Evolutionary conservation across 1,139 yeast species (phyloP), one percentile per base, ranked within the genome.

Genomic region (Saccharomycopsis hybrid): DNA sequence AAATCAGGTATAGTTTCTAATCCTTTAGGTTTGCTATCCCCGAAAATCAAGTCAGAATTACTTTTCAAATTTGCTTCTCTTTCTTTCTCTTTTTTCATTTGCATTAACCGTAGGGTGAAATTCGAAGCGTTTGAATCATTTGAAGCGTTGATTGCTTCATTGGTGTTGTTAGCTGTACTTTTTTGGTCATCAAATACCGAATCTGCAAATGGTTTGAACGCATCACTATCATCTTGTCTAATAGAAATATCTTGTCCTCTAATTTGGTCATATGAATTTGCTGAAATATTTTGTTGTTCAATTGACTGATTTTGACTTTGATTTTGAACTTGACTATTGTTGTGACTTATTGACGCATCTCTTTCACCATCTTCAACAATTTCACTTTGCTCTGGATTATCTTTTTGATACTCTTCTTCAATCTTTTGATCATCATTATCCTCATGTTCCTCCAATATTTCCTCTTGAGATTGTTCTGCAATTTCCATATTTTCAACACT

Each of bases 61-160:
- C 18, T 18, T 8, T 8, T 32, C 11, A 32, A 8, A 11, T 11
- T 32, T 8, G 35, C 8, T 9, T 36, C 39, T 37, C 18, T 9
- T 36, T 52, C 54, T 31, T 52, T 48, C 8, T 46, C 51, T 18
- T 36, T 44, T 27, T 52, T 52, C 49, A 50, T 35, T 33, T 49
- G 50, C 53, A 51, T 48, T 24, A 52, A 42, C 29, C 43, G 41
- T 8, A 52, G 35, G 18, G 55, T 52, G 42, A 52, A 52, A 27
- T 51, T 51, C 3, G 51, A 47, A 31, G 48, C 24, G n/a, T 25
- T 37, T 4, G 55, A 44, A 32, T 50, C 51, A 13, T 44, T 44
- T 7, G 50, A 40, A 13, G 18, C 41, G 24, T 50, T 35, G 2
- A 35, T 8, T 4, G 29, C 31, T n/a, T 30, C 39, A n/a, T 42